Evolutionary conservation across 2,329 filamentous ascomycete genomes (phyloP), one percentile per base, ranked within the genome.

Genomic region (Xylariaceae sp.): DNA sequence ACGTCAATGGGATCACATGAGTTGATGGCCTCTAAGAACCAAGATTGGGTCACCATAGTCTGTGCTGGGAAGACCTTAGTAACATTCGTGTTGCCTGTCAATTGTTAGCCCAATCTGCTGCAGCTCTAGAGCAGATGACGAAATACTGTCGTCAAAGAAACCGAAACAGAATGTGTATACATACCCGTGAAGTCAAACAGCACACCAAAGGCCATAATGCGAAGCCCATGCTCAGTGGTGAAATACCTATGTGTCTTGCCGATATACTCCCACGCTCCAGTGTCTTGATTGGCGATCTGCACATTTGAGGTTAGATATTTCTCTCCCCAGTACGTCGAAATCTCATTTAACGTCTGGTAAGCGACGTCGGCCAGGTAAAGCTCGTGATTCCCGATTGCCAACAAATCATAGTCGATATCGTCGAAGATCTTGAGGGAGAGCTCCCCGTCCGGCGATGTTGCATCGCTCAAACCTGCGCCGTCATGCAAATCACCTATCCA

Each of bases 321-420:
- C 47, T 76, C 72, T 18, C 72, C 73, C 69, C 73, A 88, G 53
- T 78, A 75, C 50, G 76, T 77, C 36, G 80, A 77, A 59, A 86
- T 84, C 47, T 81, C 75, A 54, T 72, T 72, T 63, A 84, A 82
- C 10, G 81, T 80, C 60, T 86, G 77, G 55, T 85, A 84, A 1
- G 84, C 78, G 46, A 86, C 77, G 31, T 82, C 77, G 10, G 78
- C 77, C 10, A 83, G 74, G 62, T 87, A 86, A 6, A 88, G 75
- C 68, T 87, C 84, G 59, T 88, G 84, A 63, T 87, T 59, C 55
- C 72, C 73, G 33, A 76, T 75, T 5, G 74, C 66, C 45, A 77
- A 54, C 41, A 77, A 57, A 39, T 77, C 74, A 53, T 76, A 76
- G 39, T 68, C 61, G 28, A 73, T 65, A 55, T 75, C 66, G 52